Evolutionary conservation across 2,329 filamentous ascomycete species (phyloP).

Genomic region (Talaromyces sp.): DNA sequence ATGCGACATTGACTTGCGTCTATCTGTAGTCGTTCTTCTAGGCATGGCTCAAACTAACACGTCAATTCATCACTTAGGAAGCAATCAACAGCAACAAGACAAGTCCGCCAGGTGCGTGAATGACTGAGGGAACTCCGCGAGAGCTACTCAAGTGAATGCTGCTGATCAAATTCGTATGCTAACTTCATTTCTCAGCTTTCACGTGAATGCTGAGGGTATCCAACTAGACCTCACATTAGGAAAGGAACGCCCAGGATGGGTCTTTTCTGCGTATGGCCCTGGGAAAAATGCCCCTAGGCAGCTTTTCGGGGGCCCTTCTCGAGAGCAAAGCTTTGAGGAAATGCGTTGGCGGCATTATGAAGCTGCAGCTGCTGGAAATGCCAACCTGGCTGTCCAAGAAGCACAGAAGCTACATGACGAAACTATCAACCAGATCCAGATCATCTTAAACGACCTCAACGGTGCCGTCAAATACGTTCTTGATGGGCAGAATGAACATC

Average conservation of each 20-base stretch:
- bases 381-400: constrained; percentile 49
- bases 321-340: constrained; percentile 87
- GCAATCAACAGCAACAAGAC: constrained; percentile 13
- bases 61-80: background rate
- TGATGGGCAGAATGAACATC: constrained; percentile 62
- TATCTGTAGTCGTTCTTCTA: background rate
- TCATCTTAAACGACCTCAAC: constrained; percentile 62
- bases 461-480: constrained; percentile 68
- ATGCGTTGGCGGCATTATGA: constrained; percentile 68
- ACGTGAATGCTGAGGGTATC: constrained; percentile 56
- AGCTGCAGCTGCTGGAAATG: constrained; percentile 57
- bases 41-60: background rate
- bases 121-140: background rate
- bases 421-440: constrained; percentile 66
- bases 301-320: constrained; percentile 70
- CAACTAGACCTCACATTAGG: constrained; percentile 57
- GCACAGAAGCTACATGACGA: constrained; percentile 55
- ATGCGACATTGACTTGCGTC: background rate
- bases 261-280: constrained; percentile 80
- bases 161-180: background rate
- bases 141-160: background rate
- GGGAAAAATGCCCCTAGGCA: constrained; percentile 71
- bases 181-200: constrained; percentile 40
- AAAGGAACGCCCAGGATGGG: constrained; percentile 71
- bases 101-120: constrained; percentile 6